Percentiles rank a stretch among this genome's conserved stretches.
Conservation (phyloP, 148 eudicot genomes). For the Rhododendron molle region DNA sequence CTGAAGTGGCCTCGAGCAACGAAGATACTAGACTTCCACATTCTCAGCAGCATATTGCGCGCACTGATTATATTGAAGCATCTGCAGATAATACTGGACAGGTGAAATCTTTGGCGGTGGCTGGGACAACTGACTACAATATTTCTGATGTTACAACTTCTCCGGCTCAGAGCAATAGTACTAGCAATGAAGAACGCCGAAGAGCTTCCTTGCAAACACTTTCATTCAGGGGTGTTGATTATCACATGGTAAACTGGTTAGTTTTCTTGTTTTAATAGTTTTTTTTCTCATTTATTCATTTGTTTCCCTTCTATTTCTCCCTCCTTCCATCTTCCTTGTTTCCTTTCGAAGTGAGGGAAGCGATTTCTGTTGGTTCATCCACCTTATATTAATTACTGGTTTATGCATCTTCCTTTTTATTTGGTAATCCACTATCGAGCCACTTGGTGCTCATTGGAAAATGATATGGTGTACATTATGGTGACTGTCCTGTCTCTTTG, state of each 20-base stretch:
- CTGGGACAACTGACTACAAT: constrained; percentile 29
- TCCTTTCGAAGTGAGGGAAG: background rate
- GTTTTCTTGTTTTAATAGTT: constrained; percentile 18
- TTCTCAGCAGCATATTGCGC: constrained; percentile 33
- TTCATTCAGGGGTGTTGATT: constrained; percentile 59
- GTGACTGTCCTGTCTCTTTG: background rate
- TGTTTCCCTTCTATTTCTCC: background rate
- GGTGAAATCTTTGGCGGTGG: constrained; percentile 25
- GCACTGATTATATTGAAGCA: constrained; percentile 33
- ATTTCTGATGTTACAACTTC: constrained; percentile 34
- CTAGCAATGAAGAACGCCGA: constrained; percentile 48
- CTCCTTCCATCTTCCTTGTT: background rate
- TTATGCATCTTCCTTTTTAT: background rate
- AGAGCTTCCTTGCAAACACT: constrained; percentile 59
- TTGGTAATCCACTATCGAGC: background rate
- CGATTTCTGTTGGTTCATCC: background rate
- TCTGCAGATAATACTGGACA: constrained; percentile 25
- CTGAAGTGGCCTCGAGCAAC: constrained; percentile 30
- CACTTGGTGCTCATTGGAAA: background rate
- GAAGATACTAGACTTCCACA: constrained; percentile 32
- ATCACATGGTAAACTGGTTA: constrained; percentile 99
- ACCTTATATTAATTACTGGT: background rate
- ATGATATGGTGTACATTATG: background rate
- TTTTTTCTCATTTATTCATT: background rate
- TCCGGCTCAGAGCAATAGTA: constrained; percentile 32